phyloP scores from a whole-genome alignment of 2,329 filamentous ascomycete species.

The Colletotrichum sp. region DNA sequence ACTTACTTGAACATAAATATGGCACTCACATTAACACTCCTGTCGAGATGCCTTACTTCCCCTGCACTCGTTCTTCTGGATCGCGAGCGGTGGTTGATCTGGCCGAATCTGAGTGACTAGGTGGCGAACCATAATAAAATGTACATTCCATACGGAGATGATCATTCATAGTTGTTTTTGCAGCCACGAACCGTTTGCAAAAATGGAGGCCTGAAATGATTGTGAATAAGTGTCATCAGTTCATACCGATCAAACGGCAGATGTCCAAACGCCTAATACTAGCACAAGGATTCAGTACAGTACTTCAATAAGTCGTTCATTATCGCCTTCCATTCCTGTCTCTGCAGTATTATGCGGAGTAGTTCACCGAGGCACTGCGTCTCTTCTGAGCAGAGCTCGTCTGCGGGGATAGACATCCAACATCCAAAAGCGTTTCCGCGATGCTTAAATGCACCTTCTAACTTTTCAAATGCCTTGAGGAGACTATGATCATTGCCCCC shows the following conservation, averaged over 20 bases:
- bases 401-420: neutral
- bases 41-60: neutral
- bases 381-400: neutral
- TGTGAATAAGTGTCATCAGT: neutral
- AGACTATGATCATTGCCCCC: neutral
- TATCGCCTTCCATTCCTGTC: neutral
- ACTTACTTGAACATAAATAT: fast-evolving
- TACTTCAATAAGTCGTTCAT: neutral
- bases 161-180: neutral
- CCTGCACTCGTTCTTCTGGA: neutral
- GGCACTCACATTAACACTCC: neutral
- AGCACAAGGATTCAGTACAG: neutral
- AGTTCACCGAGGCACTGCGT: neutral
- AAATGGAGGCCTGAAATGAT: neutral
- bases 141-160: fast-evolving
- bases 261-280: neutral
- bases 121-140: neutral
- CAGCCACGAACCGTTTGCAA: neutral
- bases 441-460: neutral
- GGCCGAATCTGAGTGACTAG: neutral
- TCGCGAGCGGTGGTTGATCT: neutral
- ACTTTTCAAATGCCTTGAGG: neutral
- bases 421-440: neutral
- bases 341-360: neutral
- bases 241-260: neutral